phyloP scores from a whole-genome alignment of 2,329 filamentous ascomycete species.

The Nigrospora sphaerica region DNA sequence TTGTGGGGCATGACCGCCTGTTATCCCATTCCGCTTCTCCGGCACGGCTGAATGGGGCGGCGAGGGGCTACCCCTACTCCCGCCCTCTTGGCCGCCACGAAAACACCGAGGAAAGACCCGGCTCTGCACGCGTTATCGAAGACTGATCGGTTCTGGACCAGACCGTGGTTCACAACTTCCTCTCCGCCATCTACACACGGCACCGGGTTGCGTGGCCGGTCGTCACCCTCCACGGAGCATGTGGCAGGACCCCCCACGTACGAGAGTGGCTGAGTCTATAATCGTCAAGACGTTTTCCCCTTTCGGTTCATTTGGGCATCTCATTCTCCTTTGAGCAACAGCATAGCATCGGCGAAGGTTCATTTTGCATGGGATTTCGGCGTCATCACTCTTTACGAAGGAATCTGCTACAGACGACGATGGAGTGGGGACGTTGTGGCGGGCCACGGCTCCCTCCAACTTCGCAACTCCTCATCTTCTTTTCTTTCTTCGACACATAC shows the following conservation, averaged over 20 bases:
- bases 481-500: conserved; percentile 9
- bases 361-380: conserved; percentile 10
- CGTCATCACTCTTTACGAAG: conserved; percentile 4
- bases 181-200: too few species aligned
- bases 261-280: neutral
- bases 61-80: neutral
- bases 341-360: conserved; percentile 16
- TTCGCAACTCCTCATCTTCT: neutral
- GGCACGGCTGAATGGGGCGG: conserved; percentile 1
- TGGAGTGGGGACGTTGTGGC: too few species aligned
- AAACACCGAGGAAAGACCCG: conserved; percentile 6
- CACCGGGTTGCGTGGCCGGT: too few species aligned
- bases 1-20: conserved; percentile 36
- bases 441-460: too few species aligned
- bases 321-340: conserved; percentile 7
- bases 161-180: too few species aligned
- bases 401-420: neutral
- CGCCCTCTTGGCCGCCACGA: conserved; percentile 5
- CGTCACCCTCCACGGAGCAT: too few species aligned
- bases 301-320: conserved; percentile 1
- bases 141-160: conserved; percentile 4
- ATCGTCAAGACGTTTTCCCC: conserved; percentile 5
- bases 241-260: neutral
- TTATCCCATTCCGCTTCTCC: conserved; percentile 30
- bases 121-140: conserved; percentile 15